phyloP scores from a whole-genome alignment of 371 early-diverging fungal genomes.

The Coemansia linderi region DNA sequence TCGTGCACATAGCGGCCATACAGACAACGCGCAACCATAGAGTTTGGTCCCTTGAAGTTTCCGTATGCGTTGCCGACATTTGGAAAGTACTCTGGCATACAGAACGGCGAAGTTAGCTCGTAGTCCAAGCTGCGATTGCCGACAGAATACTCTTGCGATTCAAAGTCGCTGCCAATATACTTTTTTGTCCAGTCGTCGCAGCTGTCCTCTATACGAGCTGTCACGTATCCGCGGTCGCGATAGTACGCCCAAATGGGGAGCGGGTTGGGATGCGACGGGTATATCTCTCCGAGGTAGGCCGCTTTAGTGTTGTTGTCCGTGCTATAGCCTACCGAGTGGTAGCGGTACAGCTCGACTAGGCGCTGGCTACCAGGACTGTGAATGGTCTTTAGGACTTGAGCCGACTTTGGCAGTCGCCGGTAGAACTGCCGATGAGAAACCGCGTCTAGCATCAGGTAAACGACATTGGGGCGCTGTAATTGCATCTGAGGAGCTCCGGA shows the following conservation, averaged over 20 bases:
- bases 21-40: constrained; percentile 48
- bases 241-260: constrained; percentile 55
- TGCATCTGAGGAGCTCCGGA: not conserved
- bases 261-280: constrained; percentile 7
- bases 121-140: constrained; percentile 44
- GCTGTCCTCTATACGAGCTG: constrained; percentile 46
- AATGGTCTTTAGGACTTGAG: constrained; percentile 22
- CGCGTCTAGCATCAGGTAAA: constrained; percentile 53
- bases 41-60: constrained; percentile 55
- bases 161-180: constrained; percentile 39
- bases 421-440: constrained; percentile 52
- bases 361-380: constrained; percentile 32
- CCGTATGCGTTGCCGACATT: constrained; percentile 46
- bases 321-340: constrained; percentile 52
- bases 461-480: constrained; percentile 38
- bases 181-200: constrained; percentile 55
- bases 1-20: constrained; percentile 56
- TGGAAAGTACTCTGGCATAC: constrained; percentile 54
- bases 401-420: constrained; percentile 49
- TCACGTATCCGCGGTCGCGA: constrained; percentile 53
- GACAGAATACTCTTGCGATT: constrained; percentile 10
- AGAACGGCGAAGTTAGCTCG: constrained; percentile 54
- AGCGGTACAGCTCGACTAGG: constrained; percentile 54
- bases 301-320: constrained; percentile 53
- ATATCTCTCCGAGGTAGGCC: constrained; percentile 35